These are phyloP conservation scores for Penicillium ucsense DNA, from an alignment of 495 filamentous ascomycete genomes.

Conservation along the genomic window DNA sequence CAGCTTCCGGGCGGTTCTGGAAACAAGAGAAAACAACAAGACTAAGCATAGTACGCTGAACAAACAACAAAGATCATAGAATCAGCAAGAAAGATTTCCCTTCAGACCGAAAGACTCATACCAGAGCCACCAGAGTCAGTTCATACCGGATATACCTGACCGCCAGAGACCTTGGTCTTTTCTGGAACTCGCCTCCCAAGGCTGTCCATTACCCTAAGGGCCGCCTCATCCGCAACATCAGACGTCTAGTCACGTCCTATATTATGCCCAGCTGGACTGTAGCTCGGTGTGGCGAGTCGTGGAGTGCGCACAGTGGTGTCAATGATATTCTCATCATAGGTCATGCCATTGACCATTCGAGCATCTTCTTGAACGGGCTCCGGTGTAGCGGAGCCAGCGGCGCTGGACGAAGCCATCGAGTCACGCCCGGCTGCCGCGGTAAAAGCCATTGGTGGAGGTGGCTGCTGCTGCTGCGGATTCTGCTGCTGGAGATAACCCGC, in stretches of 20 bases:
- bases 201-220: too few species aligned
- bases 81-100: neutral
- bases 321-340: conserved; percentile 42
- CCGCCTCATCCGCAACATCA: conserved; percentile 1
- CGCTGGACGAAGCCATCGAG: conserved; percentile 21
- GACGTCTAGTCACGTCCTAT: conserved; percentile 11
- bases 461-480: conserved; percentile 20
- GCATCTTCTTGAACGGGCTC: conserved; percentile 35
- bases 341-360: conserved; percentile 46
- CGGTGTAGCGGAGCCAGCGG: conserved; percentile 30
- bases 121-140: too few species aligned
- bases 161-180: too few species aligned
- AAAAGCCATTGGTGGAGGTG: conserved; percentile 3
- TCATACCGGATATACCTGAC: too few species aligned
- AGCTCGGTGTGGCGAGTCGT: conserved; percentile 23
- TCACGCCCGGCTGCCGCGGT: conserved; percentile 6
- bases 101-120: neutral
- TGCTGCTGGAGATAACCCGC: conserved; percentile 18
- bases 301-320: conserved; percentile 44
- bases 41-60: too few species aligned
- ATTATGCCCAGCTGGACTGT: conserved; percentile 7
- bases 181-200: too few species aligned
- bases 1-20: neutral
- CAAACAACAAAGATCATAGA: neutral
- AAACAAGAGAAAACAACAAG: neutral